These are phyloP conservation scores for Cladosporium sp. DNA, from an alignment of 2,329 filamentous ascomycete species.

Conservation along the genomic window DNA sequence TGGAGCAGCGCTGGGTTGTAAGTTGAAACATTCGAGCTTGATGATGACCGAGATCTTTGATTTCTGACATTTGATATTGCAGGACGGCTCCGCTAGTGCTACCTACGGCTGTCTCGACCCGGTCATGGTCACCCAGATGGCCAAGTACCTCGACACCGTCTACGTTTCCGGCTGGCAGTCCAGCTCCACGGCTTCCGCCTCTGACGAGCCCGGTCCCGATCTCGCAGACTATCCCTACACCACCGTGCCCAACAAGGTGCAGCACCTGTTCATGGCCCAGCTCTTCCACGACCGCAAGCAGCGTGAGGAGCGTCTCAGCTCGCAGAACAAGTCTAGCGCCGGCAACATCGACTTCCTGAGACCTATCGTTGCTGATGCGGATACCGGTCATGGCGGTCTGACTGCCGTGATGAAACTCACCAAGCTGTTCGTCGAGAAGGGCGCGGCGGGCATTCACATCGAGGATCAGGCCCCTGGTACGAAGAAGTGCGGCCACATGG, in stretches of 20 bases:
- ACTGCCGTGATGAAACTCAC: constrained; percentile 99
- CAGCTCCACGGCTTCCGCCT: constrained; percentile 89
- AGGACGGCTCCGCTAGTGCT: constrained; percentile 83
- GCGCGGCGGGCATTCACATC: constrained; percentile 96
- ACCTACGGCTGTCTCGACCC: constrained; percentile 98
- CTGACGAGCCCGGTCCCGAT: constrained; percentile 95
- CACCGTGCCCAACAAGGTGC: constrained; percentile 96
- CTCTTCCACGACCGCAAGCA: constrained; percentile 99
- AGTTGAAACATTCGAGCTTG: constrained; percentile 20
- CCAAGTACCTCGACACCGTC: constrained; percentile 96
- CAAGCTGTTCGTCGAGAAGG: constrained; percentile 94
- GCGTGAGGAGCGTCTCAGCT: constrained; percentile 84
- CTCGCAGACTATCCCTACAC: constrained; percentile 93
- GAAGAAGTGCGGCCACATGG: constrained; percentile 99
- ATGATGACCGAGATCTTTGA: background rate
- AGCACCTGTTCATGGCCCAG: constrained; percentile 96
- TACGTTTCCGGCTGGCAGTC: constrained; percentile 99
- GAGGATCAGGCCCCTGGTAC: constrained; percentile 98
- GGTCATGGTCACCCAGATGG: constrained; percentile 99
- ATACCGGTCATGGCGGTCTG: constrained; percentile 93
- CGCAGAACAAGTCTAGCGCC: constrained; percentile 67
- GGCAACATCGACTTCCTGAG: constrained; percentile 89
- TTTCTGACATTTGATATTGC: constrained; percentile 2
- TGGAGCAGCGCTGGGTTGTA: constrained; percentile 84
- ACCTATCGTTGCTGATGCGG: constrained; percentile 93